phyloP scores from a whole-genome alignment of 805 yeast genomes.

The Schwanniomyces polymorphus region DNA sequence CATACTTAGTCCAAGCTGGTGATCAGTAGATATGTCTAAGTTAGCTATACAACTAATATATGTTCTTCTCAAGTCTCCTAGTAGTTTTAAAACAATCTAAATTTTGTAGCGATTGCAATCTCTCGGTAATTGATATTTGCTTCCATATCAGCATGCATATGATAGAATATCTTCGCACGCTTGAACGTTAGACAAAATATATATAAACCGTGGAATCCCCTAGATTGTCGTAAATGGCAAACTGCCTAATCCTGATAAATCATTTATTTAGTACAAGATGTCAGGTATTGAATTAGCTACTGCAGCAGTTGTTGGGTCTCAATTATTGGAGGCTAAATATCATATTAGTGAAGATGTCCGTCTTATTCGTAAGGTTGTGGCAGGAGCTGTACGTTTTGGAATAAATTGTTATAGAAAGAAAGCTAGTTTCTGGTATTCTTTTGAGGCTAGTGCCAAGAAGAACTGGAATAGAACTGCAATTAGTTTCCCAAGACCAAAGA shows the following conservation, averaged over 20 bases:
- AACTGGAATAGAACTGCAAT: constrained; percentile 59
- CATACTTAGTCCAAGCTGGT: not conserved
- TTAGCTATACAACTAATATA: no score
- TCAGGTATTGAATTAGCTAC: constrained; percentile 38
- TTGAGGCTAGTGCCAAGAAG: constrained; percentile 55
- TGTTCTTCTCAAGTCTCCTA: no score
- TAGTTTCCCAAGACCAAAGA: constrained; percentile 55
- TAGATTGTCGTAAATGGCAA: not conserved
- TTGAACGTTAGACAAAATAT: not conserved
- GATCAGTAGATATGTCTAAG: no score
- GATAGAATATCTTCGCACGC: not conserved
- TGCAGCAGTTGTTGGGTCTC: constrained; percentile 45
- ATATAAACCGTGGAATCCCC: not conserved
- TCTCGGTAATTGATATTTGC: not conserved
- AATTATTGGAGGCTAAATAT: constrained; percentile 47
- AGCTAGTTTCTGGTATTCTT: constrained; percentile 68
- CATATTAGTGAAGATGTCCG: constrained; percentile 54
- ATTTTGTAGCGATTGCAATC: not conserved
- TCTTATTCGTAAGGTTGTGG: constrained; percentile 45
- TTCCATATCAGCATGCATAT: not conserved
- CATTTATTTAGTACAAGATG: constrained; percentile 15
- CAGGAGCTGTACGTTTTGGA: constrained; percentile 42
- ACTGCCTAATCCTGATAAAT: no score
- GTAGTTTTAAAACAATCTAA: no score
- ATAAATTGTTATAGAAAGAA: constrained; percentile 33